Base-by-base conservation (phyloP, 2,329 filamentous ascomycete species). In the Ophiostoma ips region DNA sequence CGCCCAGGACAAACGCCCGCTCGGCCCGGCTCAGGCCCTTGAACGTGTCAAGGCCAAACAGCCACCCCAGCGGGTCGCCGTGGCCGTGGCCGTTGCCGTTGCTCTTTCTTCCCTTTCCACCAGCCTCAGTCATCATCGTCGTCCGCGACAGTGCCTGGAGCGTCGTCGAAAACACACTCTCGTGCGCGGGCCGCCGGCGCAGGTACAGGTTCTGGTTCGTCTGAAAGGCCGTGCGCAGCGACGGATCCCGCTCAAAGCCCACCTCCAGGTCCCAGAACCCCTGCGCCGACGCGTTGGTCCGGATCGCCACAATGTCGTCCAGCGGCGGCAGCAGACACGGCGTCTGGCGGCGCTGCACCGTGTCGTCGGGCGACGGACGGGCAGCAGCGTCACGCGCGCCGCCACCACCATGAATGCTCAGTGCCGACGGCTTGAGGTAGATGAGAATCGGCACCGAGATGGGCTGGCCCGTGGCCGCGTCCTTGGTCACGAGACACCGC, bases 401-500 rank as follows among this genome's bases (percentile, higher is more conserved):
- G 24, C 24, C 24, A 28, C 56, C 40, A 1, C 71, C 66, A 35
- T 16, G 31, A 46, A 18, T 8, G 52, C 44, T 50, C 9, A 55
- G 31, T 2, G 56, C 51, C 12, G 49, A 49, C 4, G 48, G 38
- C 49, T 67, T 76, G 53, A 87, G 71, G 10, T 70, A 73, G 50
- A 95, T 73, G 5, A 73, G 72, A 43, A 95, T 72, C 0, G 85
- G 79, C 2, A 89, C 75, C 8, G 80, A 77, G 46, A 95, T 77
- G 0, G 89, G 84, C 40, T 87, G 80, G 37, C 83, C 80, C 0
- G 87, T 94, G 52, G 92, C 81, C 3, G 92, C 77, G 58, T 98
- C 92, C 54, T 90, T 85, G 16, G 87, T 78, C 1, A 98, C 79
- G 0, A 98, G 75, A 61, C 90, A 96, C 48, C 94, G 79, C 10